phyloP scores from a whole-genome alignment of 2,329 filamentous ascomycete genomes.

The Claviceps sp. region DNA sequence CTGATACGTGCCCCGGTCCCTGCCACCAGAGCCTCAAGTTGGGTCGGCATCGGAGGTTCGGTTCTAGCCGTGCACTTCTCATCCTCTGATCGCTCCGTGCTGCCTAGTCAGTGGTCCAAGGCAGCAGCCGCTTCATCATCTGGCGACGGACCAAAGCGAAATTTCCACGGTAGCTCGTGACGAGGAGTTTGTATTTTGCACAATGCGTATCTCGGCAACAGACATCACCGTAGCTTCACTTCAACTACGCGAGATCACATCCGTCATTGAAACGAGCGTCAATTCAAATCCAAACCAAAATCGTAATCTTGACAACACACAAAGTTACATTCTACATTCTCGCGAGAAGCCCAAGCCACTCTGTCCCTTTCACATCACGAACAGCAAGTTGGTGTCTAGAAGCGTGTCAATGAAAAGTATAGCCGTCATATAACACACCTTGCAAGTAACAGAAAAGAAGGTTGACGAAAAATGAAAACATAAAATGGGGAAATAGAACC shows the following conservation, averaged over 20 bases:
- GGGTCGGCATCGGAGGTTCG: no score
- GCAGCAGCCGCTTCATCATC: no score
- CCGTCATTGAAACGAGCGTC: background rate
- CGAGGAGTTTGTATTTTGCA: no score
- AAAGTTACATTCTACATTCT: background rate
- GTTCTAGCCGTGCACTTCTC: no score
- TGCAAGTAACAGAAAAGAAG: background rate
- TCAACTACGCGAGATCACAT: background rate
- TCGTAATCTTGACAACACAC: no score
- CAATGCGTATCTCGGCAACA: background rate
- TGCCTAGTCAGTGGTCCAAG: no score
- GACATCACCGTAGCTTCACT: background rate
- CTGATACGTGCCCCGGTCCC: no score
- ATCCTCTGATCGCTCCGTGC: no score
- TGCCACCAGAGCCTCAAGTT: no score
- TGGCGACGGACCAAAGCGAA: no score
- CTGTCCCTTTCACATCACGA: slow-evolving; percentile 41
- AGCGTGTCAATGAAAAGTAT: background rate
- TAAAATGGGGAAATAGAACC: slow-evolving; percentile 18
- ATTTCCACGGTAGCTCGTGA: no score
- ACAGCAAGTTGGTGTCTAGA: slow-evolving; percentile 50
- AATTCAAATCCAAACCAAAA: background rate
- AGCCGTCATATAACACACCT: background rate
- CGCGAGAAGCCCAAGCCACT: background rate
- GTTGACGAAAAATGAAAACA: background rate